These are phyloP conservation scores for Solanum etuberosum DNA, from an alignment of 257 asterid species.

Conservation along the genomic window DNA sequence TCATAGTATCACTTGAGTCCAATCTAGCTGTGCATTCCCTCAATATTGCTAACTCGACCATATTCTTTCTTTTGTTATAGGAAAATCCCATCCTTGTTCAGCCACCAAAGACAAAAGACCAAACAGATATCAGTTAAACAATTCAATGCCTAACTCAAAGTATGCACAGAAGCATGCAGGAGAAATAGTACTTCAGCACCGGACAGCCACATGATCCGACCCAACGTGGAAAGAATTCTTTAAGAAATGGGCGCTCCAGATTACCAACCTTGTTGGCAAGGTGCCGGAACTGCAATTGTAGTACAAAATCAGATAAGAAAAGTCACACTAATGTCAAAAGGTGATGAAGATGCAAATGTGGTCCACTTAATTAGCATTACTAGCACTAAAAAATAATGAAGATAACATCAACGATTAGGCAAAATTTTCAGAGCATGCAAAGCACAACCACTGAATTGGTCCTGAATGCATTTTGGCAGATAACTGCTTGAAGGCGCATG, in stretches of 20 bases:
- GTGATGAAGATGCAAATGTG: not conserved
- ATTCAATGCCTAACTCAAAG: conserved; percentile 4
- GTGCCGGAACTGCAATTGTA: conserved; percentile 78
- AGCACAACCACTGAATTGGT: not conserved
- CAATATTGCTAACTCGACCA: conserved; percentile 80
- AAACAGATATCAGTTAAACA: conserved; percentile 21
- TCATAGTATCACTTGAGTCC: conserved; percentile 41
- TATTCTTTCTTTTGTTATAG: conserved; percentile 89
- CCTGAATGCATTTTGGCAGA: not conserved
- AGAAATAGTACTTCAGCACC: conserved; percentile 64
- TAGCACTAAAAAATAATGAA: not conserved
- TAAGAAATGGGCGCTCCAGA: conserved; percentile 98
- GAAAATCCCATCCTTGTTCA: conserved; percentile 85
- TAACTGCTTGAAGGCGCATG: not conserved
- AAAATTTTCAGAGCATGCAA: not conserved
- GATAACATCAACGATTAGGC: not conserved
- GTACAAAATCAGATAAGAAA: not conserved
- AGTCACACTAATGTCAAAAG: not conserved
- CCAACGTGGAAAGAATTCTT: conserved; percentile 99
- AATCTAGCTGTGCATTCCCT: conserved; percentile 89
- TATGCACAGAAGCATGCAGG: conserved; percentile 11
- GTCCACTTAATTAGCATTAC: not conserved
- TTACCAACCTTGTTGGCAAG: conserved; percentile 93
- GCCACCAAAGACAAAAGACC: conserved; percentile 15
- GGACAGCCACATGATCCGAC: conserved; percentile 99